phyloP scores from a whole-genome alignment of 2,329 filamentous ascomycete genomes.

The Penicillium sumatraense region DNA sequence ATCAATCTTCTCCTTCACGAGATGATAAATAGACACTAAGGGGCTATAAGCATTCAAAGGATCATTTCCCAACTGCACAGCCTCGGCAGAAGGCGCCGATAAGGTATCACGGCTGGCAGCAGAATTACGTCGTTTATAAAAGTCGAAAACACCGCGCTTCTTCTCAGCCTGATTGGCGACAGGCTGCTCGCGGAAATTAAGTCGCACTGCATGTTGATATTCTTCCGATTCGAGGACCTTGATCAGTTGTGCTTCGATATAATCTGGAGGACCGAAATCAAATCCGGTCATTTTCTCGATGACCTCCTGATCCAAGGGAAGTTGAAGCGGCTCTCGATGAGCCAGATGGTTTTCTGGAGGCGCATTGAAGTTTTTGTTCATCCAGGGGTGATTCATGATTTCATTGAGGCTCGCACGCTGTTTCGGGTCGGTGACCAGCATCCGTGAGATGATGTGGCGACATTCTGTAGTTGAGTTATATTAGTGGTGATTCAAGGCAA shows the following conservation, averaged over 20 bases:
- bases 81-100: conserved; percentile 80
- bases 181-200: conserved; percentile 70
- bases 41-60: conserved; percentile 93
- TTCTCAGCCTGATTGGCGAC: conserved; percentile 70
- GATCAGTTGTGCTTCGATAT: conserved; percentile 79
- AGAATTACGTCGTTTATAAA: conserved; percentile 93
- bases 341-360: conserved; percentile 91
- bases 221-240: conserved; percentile 92
- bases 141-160: conserved; percentile 89
- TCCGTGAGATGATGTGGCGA: conserved; percentile 86
- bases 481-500: neutral
- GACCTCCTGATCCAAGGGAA: conserved; percentile 81
- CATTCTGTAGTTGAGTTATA: conserved; percentile 71
- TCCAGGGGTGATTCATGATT: conserved; percentile 95
- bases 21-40: conserved; percentile 89
- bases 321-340: conserved; percentile 77
- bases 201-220: conserved; percentile 81
- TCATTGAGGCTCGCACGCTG: conserved; percentile 85
- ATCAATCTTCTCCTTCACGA: conserved; percentile 93
- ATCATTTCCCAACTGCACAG: conserved; percentile 79
- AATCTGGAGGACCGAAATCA: conserved; percentile 88
- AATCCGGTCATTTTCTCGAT: conserved; percentile 96
- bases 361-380: conserved; percentile 85
- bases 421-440: conserved; percentile 93
- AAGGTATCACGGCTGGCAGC: conserved; percentile 82